phyloP scores from a whole-genome alignment of 495 filamentous ascomycete genomes.

The Chaetomidium leptoderma region DNA sequence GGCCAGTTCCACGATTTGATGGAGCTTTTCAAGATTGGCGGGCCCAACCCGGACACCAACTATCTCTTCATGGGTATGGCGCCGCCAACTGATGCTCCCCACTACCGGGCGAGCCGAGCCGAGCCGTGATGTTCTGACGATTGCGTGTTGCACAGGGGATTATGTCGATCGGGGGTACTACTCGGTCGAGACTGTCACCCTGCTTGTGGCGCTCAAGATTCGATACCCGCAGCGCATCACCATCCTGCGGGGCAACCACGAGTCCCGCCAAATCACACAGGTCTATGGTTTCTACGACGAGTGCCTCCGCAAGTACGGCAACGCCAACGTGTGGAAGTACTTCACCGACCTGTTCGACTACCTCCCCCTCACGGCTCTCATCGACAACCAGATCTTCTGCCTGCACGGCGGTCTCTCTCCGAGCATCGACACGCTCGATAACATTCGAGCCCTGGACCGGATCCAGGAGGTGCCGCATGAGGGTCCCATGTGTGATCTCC shows the following conservation, averaged over 20 bases:
- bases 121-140: constrained; percentile 16
- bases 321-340: constrained; percentile 99
- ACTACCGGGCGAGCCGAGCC: neutral
- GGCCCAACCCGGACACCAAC: constrained; percentile 88
- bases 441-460: constrained; percentile 90
- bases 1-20: constrained; percentile 93
- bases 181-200: constrained; percentile 91
- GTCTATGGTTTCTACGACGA: constrained; percentile 99
- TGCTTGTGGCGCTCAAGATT: constrained; percentile 92
- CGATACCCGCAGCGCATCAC: constrained; percentile 95
- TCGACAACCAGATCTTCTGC: constrained; percentile 99
- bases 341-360: constrained; percentile 99
- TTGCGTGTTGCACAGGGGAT: constrained; percentile 57
- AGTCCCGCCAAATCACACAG: constrained; percentile 95
- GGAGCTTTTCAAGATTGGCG: constrained; percentile 91
- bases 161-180: constrained; percentile 98
- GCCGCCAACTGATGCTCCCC: constrained; percentile 1
- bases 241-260: constrained; percentile 94
- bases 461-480: constrained; percentile 99
- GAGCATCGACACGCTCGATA: constrained; percentile 96
- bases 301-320: constrained; percentile 95
- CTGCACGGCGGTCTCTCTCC: constrained; percentile 94
- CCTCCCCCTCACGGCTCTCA: constrained; percentile 93
- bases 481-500: constrained; percentile 95
- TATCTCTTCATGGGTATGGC: constrained; percentile 88